These are phyloP conservation scores for Clausena lansium DNA, from an alignment of 345 rosid genomes.

Conservation along the genomic window DNA sequence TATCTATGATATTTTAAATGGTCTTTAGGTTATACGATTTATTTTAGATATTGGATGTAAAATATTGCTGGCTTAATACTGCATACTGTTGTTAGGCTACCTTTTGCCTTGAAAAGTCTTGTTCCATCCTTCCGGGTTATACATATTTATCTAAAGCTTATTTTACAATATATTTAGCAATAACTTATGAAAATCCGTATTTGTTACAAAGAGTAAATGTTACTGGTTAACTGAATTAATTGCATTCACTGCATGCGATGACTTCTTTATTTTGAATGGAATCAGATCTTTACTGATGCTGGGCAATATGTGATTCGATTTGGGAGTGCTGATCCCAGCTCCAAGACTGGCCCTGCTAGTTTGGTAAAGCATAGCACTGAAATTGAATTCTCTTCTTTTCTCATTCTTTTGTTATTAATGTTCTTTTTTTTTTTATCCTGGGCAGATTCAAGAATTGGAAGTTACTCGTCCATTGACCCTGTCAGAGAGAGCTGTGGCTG, in stretches of 20 bases:
- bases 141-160: not conserved
- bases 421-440: not conserved
- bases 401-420: not conserved
- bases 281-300: conserved; percentile 94
- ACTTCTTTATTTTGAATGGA: not conserved
- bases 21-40: not conserved
- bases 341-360: conserved; percentile 54
- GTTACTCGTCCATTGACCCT: conserved; percentile 64
- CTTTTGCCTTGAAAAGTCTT: not conserved
- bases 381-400: not conserved
- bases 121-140: not conserved
- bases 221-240: not conserved
- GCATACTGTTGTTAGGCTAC: not conserved
- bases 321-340: conserved; percentile 64
- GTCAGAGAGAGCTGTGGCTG: conserved; percentile 78
- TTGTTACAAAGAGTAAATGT: not conserved
- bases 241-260: not conserved
- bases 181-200: not conserved
- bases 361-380: conserved; percentile 35
- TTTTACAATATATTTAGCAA: not conserved
- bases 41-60: not conserved
- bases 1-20: not conserved
- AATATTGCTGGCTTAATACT: not conserved
- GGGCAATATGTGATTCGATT: conserved; percentile 95
- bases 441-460: conserved; percentile 78